Percentiles rank a stretch among this genome's conserved stretches.
Conservation (phyloP, 164 flowering plant genomes). For the Magnolia sinica region DNA sequence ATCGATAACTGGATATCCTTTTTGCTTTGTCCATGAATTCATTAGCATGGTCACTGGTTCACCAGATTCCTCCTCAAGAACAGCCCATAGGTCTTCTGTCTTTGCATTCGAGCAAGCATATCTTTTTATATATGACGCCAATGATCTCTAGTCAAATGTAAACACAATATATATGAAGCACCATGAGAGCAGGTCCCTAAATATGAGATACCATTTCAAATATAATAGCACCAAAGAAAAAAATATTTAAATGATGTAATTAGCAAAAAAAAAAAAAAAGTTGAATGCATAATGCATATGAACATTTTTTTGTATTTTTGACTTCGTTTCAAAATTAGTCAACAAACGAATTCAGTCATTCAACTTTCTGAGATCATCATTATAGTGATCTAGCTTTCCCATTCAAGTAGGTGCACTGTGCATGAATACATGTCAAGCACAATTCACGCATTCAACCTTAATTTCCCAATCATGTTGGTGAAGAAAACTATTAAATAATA, state of each 20-base stretch:
- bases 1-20: constrained; percentile 89
- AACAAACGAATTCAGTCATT: no score
- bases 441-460: no score
- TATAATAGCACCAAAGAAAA: no score
- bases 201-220: not conserved
- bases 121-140: constrained; percentile 77
- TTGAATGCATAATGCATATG: not conserved
- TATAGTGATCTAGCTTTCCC: no score
- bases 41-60: constrained; percentile 83
- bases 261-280: not conserved
- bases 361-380: no score
- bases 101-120: constrained; percentile 79
- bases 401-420: no score
- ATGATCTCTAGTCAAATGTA: constrained; percentile 49
- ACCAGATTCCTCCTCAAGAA: constrained; percentile 83
- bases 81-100: constrained; percentile 95
- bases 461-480: no score
- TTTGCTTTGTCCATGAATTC: constrained; percentile 94
- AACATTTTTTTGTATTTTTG: not conserved
- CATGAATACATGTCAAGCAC: no score
- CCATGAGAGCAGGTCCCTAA: not conserved
- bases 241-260: not conserved
- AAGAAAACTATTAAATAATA: no score
- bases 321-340: no score
- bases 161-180: not conserved